Percentiles rank a stretch among this genome's conserved stretches.
Conservation (phyloP, 768 basidiomycete genomes). For the Melanogaster broomeanus region DNA sequence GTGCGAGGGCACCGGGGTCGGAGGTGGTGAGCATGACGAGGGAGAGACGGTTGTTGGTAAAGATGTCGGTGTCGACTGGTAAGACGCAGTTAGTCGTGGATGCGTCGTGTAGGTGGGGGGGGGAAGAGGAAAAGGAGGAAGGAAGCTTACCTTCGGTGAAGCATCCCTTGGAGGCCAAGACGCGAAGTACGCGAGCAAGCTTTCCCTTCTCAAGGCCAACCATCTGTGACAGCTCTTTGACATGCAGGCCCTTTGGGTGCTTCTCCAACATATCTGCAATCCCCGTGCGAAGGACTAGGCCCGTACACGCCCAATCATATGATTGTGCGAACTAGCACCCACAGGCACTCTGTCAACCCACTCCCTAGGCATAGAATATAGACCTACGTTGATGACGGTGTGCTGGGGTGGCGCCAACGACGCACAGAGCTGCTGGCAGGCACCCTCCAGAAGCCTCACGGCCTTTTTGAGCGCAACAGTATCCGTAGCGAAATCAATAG, state of each 20-base stretch:
- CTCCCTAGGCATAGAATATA: no score
- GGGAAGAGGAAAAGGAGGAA: neutral
- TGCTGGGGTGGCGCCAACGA: slow-evolving; percentile 24
- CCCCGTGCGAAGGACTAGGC: slow-evolving; percentile 6
- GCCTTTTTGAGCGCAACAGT: slow-evolving; percentile 25
- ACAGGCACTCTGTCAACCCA: neutral
- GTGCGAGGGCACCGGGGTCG: slow-evolving; percentile 8
- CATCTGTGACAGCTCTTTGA: slow-evolving; percentile 13
- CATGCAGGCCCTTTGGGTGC: slow-evolving; percentile 17
- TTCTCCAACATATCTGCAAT: slow-evolving; percentile 14
- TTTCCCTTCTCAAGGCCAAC: slow-evolving; percentile 14
- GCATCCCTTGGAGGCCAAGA: neutral
- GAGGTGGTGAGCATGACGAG: slow-evolving; percentile 21
- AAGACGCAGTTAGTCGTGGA: neutral
- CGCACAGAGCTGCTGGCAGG: slow-evolving; percentile 22
- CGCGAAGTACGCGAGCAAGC: neutral
- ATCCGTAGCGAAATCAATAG: slow-evolving; percentile 21
- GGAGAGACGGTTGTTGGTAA: slow-evolving; percentile 28
- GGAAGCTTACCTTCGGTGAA: neutral
- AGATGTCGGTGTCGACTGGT: slow-evolving; percentile 18
- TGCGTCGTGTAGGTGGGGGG: neutral
- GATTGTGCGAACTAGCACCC: neutral
- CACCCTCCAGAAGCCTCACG: slow-evolving; percentile 26
- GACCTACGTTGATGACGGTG: slow-evolving; percentile 25
- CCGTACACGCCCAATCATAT: slow-evolving; percentile 14